Base-by-base conservation (phyloP, 2,329 filamentous ascomycete species). In the Aspergillus tanneri region DNA sequence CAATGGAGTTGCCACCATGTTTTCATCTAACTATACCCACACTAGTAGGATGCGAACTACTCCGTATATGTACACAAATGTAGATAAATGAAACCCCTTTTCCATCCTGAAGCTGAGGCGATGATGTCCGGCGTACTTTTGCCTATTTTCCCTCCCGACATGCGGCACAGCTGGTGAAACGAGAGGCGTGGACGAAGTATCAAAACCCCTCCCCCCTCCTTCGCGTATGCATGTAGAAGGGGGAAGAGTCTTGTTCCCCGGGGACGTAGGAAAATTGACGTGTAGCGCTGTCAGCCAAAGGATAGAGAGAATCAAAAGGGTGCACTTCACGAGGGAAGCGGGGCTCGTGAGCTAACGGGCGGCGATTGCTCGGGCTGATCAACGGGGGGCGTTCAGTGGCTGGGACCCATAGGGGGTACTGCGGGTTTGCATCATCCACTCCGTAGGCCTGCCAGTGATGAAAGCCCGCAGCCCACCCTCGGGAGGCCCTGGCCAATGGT, bases 1-100 rank as follows among this genome's bases (percentile, higher is more conserved):
- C 64, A 68, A 68, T 62, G 58, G 56, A 36, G 44, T 47, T 46
- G 24, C 38, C 37, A 40, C 41, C 27, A 12, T 34, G 30, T 14
- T n/a, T n/a, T n/a, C n/a, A 34, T 34, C 11, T 30, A 37, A 53
- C 55, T 52, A 53, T 50, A 46, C 27, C 43, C 46, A 48, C 45
- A 27, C 50, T 32, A 12, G 16, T 34, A 18, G 10, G 30, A 34
- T 18, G 19, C 30, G 46, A 53, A 50, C 49, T 46, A 47, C 53
- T 55, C 38, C n/a, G n/a, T n/a, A n/a, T n/a, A n/a, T n/a, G 30
- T 34, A 21, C 27, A 43, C 24, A 50, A 34, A 19, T 30, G 43
- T 28, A 36, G 36, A 47, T 34, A 38, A 24, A 34, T 34, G 30
- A 14, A 18, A 5, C 30, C 30, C 30, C 30, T 34, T 34, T 34